Evolutionary conservation across 208 protist species (phyloP), one percentile per base, ranked within the genome.

Genomic region (Spironucleus salmonicida): DNA sequence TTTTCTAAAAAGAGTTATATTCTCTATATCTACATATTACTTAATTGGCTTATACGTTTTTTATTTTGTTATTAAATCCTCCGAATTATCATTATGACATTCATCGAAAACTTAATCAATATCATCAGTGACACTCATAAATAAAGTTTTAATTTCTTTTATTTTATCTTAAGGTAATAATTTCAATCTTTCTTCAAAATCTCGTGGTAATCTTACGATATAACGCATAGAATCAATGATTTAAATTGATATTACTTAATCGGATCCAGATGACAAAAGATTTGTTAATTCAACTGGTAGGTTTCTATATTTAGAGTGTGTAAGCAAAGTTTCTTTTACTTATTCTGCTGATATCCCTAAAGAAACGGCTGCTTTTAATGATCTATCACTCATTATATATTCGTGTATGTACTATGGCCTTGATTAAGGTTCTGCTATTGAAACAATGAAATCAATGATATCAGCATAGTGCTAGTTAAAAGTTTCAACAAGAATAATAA

Each of bases 361-460:
- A 23, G 7, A 57, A 38, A 42, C 11, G 2, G 30, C 64, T 49
- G 38, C 38, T n/a, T 49, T n/a, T n/a, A 71, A 45, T 15, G 64
- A 45, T 15, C 9, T 35, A 30, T 71, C 64, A n/a, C 9, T 71
- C 4, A 71, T 71, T 2, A 35, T 35, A n/a, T 71, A 71, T 38
- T 71, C 64, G 64, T 71, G 64, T 23, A 71, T 45, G n/a, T 71
- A 49, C 9, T 35, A 42, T 38, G 64, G 64, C 7, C 64, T 9
- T 49, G 64, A 42, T 40, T 71, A 9, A n/a, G 64, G 34, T 49
- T 71, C 64, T 27, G 64, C 64, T 45, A 71, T 35, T 11, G 30
- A 30, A 27, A 71, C 40, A 71, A 71, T n/a, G 34, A 71, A 71
- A 35, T 71, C n/a, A n/a, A 42, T 42, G 15, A 38, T 4, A 19